Evolutionary conservation across 805 yeast species (phyloP), one percentile per base, ranked within the genome.

Genomic region (Cyberlindnera samutprakarnensis): DNA sequence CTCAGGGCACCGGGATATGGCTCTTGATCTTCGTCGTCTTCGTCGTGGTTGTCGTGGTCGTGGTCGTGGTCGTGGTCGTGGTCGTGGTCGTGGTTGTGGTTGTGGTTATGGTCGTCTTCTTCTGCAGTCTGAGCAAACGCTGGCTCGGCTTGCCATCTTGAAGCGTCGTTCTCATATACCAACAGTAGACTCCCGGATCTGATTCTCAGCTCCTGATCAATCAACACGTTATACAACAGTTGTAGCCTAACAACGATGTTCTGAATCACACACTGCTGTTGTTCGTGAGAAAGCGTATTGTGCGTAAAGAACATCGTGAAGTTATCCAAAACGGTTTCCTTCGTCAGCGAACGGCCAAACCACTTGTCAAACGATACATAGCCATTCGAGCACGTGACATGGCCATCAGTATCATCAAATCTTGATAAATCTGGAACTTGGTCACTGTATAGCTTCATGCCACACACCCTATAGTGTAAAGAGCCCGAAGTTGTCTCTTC

Each of bases 391-490:
- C 49, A 52, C 25, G 33, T 43, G 23, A 33, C 37, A 27, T 32
- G 43, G 3, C 20, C 42, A 15, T 33, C 38, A 1, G 30, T 40
- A 28, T 40, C 30, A 14, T 33, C 14, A 42, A 44, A 41, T 8
- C 14, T 15, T 2, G 27, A 14, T 6, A 47, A 14, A n/a, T 37
- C 33, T 8, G 55, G 52, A 1, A 38, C 0, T 1, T 30, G 13
- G 21, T 44, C 45, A 18, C 44, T 37, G 41, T 54, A 65, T 5
- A 79, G 55, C 39, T 77, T 78, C 90, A 90, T 83, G 0, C 98
- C 98, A 46, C 97, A 88, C 4, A 90, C 73, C 38, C 98, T 62
- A 42, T 80, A 76, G 13, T 75, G 69, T 10, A 84, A 61, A 4
- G 78, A 61, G 0, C 96, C 95, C 27, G 92, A 79, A 0, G 97